Evolutionary conservation across 2,329 filamentous ascomycete species (phyloP).

Genomic region (Arthrobotrys musiformis): DNA sequence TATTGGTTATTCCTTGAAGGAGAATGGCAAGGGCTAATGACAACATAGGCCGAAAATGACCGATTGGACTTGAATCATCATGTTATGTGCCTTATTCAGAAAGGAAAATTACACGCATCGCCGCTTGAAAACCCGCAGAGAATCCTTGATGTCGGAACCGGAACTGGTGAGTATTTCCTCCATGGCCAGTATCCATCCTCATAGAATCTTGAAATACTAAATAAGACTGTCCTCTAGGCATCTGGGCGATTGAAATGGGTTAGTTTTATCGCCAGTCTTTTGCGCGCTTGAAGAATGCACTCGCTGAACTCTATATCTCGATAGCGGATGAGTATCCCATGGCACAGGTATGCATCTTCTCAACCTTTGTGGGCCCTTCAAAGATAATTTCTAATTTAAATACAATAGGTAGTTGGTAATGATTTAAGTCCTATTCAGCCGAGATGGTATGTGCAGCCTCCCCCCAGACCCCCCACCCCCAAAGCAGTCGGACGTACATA

Average conservation of each 20-base stretch:
- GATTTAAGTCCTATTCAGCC: conserved; percentile 60
- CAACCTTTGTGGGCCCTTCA: background rate
- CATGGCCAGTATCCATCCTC: background rate
- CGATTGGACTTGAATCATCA: conserved; percentile 60
- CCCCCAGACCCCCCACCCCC: too few species aligned
- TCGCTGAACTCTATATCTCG: background rate
- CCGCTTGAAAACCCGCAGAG: conserved; percentile 66
- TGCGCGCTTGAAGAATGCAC: background rate
- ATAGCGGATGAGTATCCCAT: conserved; percentile 59
- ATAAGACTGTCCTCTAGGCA: conserved; percentile 57
- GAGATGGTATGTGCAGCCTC: conserved; percentile 27
- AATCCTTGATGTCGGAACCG: conserved; percentile 68
- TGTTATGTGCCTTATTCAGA: conserved; percentile 63
- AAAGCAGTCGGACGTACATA: too few species aligned
- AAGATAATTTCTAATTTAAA: background rate
- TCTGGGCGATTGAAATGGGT: conserved; percentile 60
- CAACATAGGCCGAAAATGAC: conserved; percentile 30
- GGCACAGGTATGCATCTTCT: conserved; percentile 55
- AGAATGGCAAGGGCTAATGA: background rate
- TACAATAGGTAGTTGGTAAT: conserved; percentile 58
- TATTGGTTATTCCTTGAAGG: background rate
- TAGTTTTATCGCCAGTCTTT: background rate
- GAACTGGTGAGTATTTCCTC: conserved; percentile 61
- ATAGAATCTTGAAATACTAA: conserved; percentile 37
- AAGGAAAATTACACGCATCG: conserved; percentile 64